Percentiles rank a stretch among this genome's conserved stretches.
These are phyloP conservation scores for Hypoxylon perforatum DNA, from an alignment of 495 filamentous ascomycete genomes.

Conservation along the genomic window DNA sequence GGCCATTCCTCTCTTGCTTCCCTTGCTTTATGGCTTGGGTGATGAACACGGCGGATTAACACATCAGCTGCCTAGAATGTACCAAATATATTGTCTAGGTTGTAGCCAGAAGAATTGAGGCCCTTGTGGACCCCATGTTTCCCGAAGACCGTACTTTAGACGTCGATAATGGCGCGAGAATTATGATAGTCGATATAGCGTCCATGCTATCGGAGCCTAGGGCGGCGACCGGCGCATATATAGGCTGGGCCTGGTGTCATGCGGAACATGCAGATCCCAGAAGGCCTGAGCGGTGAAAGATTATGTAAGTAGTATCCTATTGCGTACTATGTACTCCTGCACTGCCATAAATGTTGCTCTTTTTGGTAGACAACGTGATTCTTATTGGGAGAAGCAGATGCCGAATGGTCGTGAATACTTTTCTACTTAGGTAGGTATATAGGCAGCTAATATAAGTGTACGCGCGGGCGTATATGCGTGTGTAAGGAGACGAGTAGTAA, in stretches of 20 bases:
- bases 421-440: too few relatives aligned
- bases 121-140: neutral
- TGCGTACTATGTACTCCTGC: too few relatives aligned
- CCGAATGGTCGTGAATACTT: too few relatives aligned
- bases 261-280: constrained; percentile 27
- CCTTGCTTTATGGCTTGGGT: constrained; percentile 6
- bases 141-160: neutral
- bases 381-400: too few relatives aligned
- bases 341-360: too few relatives aligned
- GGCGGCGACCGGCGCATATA: constrained; percentile 11
- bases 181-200: constrained; percentile 8
- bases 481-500: too few relatives aligned
- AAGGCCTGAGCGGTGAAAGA: constrained; percentile 20
- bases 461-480: too few relatives aligned
- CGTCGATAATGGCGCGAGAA: neutral
- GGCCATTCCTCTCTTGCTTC: constrained; percentile 15
- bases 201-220: constrained; percentile 1
- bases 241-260: constrained; percentile 11
- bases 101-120: neutral
- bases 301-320: too few relatives aligned
- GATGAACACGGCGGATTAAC: constrained; percentile 15
- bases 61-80: constrained; percentile 10
- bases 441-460: too few relatives aligned
- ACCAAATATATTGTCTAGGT: constrained; percentile 22
- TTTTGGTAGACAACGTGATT: too few relatives aligned